phyloP scores from a whole-genome alignment of 495 filamentous ascomycete species.

The Peziza echinospora region DNA sequence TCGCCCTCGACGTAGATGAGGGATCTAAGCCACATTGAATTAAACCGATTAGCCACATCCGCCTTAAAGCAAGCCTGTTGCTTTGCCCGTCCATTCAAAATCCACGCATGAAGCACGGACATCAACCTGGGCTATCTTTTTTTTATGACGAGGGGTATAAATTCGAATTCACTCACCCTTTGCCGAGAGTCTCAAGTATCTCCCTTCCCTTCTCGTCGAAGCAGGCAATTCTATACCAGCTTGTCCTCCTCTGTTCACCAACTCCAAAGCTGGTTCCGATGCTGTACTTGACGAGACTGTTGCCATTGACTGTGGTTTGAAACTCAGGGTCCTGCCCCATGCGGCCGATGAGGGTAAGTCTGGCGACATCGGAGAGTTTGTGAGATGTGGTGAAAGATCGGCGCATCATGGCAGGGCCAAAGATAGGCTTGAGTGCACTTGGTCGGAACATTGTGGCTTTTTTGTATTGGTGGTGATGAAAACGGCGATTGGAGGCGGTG shows the following conservation, averaged over 20 bases:
- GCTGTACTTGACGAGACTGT: conserved; percentile 5
- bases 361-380: background rate
- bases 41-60: background rate
- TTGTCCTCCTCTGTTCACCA: background rate
- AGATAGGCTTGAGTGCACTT: background rate
- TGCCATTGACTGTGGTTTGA: conserved; percentile 1
- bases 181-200: conserved; percentile 3
- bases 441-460: conserved; percentile 1
- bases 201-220: conserved; percentile 5
- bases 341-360: conserved; percentile 5
- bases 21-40: background rate
- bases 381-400: conserved; percentile 1
- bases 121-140: background rate
- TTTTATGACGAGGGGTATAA: background rate
- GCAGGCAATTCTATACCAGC: conserved; percentile 4
- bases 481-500: no score
- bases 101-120: background rate
- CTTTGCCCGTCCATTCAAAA: background rate
- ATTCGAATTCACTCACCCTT: conserved; percentile 7
- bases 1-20: background rate
- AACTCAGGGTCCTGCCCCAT: conserved; percentile 5
- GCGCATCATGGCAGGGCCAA: background rate
- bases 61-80: background rate
- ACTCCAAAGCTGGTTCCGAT: background rate
- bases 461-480: no score